Conservation (phyloP, 2,329 filamentous ascomycete species). For the Colletotrichum simmondsii region DNA sequence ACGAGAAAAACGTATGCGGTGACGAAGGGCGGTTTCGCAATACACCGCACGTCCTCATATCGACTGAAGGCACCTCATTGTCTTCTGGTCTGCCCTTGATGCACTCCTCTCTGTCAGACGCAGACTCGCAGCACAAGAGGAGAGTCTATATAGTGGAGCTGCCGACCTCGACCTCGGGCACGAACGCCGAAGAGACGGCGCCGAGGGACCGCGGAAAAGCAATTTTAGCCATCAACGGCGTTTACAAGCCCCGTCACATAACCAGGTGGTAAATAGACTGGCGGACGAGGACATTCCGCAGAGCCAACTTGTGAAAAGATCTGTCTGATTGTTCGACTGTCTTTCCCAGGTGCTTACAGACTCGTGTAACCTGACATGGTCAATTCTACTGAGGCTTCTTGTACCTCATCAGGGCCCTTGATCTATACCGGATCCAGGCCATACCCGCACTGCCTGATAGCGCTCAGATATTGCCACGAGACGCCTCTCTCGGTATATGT, state of each 20-base stretch:
- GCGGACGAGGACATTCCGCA: neutral
- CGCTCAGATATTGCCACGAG: neutral
- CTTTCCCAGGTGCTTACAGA: neutral
- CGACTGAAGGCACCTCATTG: neutral
- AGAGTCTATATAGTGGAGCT: conserved; percentile 32
- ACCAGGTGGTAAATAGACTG: no score
- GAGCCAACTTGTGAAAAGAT: neutral
- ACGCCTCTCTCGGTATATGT: neutral
- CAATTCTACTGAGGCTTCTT: neutral
- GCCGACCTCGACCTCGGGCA: conserved; percentile 11
- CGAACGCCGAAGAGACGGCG: conserved; percentile 20
- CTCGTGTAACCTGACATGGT: neutral
- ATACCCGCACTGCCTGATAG: no score
- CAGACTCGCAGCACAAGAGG: neutral
- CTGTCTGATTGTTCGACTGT: no score
- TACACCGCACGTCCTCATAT: neutral
- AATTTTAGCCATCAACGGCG: neutral
- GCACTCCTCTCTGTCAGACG: conserved; percentile 11
- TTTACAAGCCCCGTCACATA: neutral
- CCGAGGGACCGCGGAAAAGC: conserved; percentile 1
- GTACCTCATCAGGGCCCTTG: no score
- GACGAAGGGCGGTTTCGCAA: conserved; percentile 9
- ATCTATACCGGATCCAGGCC: no score
- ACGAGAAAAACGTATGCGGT: neutral
- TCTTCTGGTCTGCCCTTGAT: neutral